Evolutionary conservation across 2,329 filamentous ascomycete species (phyloP).

Genomic region (Torrubiella hemipterigena): DNA sequence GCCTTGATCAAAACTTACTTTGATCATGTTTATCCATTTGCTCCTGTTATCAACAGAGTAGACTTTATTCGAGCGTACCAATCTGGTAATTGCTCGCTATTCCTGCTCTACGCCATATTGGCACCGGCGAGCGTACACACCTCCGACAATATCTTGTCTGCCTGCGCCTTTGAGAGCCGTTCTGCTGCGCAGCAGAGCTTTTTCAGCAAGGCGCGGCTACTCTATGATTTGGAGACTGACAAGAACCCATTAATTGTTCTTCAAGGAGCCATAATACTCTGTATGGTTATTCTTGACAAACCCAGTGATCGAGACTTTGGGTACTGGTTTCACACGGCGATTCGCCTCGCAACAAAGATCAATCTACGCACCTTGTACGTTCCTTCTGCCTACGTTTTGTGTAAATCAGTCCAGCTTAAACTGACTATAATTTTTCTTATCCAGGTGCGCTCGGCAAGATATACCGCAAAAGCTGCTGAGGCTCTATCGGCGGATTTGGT

Average conservation of each 20-base stretch:
- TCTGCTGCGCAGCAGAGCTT: not conserved
- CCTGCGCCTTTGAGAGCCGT: not conserved
- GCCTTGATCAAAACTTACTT: slow-evolving; percentile 1
- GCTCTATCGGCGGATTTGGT: not conserved
- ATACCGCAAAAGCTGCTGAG: not conserved
- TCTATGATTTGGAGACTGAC: slow-evolving; percentile 2
- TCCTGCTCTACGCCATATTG: slow-evolving; percentile 1
- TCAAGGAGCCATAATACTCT: slow-evolving; percentile 2
- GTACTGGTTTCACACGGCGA: slow-evolving; percentile 4
- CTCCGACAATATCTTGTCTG: not conserved
- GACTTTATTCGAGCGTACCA: not conserved
- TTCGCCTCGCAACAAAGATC: slow-evolving; percentile 2
- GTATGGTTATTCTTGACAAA: slow-evolving; percentile 1
- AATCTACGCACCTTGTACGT: slow-evolving; percentile 3
- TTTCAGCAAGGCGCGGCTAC: not conserved
- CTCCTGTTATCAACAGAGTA: slow-evolving; percentile 2
- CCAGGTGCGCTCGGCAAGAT: not conserved
- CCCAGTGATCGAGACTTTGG: slow-evolving; percentile 1
- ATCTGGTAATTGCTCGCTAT: slow-evolving; percentile 2
- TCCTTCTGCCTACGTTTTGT: not conserved
- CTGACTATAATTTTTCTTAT: not conserved
- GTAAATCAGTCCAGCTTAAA: not conserved
- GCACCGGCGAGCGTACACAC: not conserved
- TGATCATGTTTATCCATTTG: not conserved
- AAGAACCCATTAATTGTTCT: not conserved